These are phyloP conservation scores for Scheffersomyces lignosus DNA, from an alignment of 805 yeast species.

Conservation along the genomic window DNA sequence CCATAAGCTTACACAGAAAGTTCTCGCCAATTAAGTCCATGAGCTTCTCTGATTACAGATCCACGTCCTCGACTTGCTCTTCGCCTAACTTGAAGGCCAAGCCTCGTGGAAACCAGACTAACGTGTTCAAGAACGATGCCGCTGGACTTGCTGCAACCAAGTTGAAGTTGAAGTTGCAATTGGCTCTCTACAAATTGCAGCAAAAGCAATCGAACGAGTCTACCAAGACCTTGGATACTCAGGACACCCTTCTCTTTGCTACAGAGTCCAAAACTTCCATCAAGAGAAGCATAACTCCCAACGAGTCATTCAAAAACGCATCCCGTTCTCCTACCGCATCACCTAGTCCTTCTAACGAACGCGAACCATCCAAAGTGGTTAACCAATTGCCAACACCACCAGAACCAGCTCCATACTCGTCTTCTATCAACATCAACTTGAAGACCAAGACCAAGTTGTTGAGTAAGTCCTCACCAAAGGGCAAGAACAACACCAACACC, in stretches of 20 bases:
- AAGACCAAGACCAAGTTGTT: conserved; percentile 14
- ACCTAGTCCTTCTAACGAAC: not conserved
- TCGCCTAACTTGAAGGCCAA: conserved; percentile 1
- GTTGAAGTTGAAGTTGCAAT: conserved; percentile 41
- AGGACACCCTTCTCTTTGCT: not conserved
- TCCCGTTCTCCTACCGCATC: not conserved
- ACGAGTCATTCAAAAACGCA: not conserved
- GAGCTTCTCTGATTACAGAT: conserved; percentile 28
- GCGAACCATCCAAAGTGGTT: too few species aligned
- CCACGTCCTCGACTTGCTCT: conserved; percentile 9
- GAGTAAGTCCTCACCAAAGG: not conserved
- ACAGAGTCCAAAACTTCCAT: not conserved
- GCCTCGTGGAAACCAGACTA: not conserved
- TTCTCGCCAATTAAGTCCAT: conserved; percentile 11
- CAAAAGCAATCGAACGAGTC: conserved; percentile 8
- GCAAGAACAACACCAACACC: conserved; percentile 4
- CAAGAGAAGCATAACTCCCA: conserved; percentile 1
- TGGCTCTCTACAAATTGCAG: conserved; percentile 42
- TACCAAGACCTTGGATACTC: not conserved
- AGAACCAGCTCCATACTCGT: conserved; percentile 5
- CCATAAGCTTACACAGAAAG: conserved; percentile 3
- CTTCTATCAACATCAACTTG: conserved; percentile 25
- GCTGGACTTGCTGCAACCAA: conserved; percentile 45
- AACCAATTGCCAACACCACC: conserved; percentile 6
- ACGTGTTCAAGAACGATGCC: conserved; percentile 21